Conservation (phyloP, 441 rosid species). For the Brassica hybrid region DNA sequence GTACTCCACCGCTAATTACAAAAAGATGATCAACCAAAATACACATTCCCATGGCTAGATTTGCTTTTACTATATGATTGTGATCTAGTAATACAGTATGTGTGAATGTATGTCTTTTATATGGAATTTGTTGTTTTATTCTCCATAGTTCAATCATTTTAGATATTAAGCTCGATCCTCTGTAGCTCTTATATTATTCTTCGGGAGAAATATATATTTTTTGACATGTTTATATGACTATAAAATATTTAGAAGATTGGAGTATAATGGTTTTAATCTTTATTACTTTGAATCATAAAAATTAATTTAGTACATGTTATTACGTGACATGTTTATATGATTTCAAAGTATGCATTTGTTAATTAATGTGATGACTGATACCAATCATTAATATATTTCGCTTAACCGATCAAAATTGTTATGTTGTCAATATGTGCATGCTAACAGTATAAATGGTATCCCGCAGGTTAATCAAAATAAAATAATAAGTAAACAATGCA, state of each 20-base stretch:
- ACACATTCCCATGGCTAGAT: not conserved
- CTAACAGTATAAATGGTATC: not conserved
- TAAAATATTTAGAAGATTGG: no score
- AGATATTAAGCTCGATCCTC: not conserved
- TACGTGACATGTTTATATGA: not conserved
- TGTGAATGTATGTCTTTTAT: not conserved
- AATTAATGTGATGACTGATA: not conserved
- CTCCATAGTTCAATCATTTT: not conserved
- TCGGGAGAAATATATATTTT: not conserved
- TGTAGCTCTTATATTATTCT: not conserved
- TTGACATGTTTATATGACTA: not conserved
- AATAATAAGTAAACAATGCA: no score
- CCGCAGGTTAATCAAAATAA: no score
- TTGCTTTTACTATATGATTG: not conserved
- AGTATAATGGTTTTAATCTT: not conserved
- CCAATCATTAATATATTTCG: not conserved
- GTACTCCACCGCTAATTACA: not conserved
- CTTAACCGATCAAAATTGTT: not conserved
- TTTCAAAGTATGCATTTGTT: not conserved
- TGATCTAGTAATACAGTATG: not conserved
- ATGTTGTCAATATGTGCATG: not conserved
- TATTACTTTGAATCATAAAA: not conserved
- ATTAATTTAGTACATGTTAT: not conserved
- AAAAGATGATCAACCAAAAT: not conserved
- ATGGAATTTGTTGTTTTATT: not conserved